These are phyloP conservation scores for Albatrellus ellisii DNA, from an alignment of 768 basidiomycete genomes.

Conservation along the genomic window DNA sequence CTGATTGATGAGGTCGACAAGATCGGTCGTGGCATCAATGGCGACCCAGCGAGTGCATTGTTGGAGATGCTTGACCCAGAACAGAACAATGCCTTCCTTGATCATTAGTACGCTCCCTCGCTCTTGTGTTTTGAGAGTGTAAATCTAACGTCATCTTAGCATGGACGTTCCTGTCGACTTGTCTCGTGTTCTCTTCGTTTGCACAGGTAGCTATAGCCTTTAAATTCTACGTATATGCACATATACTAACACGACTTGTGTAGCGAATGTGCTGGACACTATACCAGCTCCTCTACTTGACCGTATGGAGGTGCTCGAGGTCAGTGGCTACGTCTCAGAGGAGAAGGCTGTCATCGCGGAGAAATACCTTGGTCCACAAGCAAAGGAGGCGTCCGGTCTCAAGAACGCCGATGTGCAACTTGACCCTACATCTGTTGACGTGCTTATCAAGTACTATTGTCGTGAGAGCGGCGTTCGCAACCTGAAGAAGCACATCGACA, in stretches of 20 bases:
- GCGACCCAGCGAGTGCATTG: slow-evolving; percentile 84
- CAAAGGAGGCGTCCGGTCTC: slow-evolving; percentile 81
- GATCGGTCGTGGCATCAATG: slow-evolving; percentile 83
- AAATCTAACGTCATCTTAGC: slow-evolving; percentile 28
- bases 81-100: slow-evolving; percentile 88
- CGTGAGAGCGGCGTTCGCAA: slow-evolving; percentile 95
- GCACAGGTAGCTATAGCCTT: slow-evolving; percentile 43
- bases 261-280: slow-evolving; percentile 83
- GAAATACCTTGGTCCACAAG: slow-evolving; percentile 84
- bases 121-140: background rate
- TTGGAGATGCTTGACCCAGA: slow-evolving; percentile 93
- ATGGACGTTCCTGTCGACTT: slow-evolving; percentile 97
- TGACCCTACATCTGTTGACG: slow-evolving; percentile 65
- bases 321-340: slow-evolving; percentile 88
- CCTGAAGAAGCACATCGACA: slow-evolving; percentile 97
- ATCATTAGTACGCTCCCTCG: slow-evolving; percentile 66
- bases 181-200: slow-evolving; percentile 93
- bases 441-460: slow-evolving; percentile 93
- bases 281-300: slow-evolving; percentile 91
- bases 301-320: slow-evolving; percentile 94
- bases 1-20: slow-evolving; percentile 96
- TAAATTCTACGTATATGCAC: background rate
- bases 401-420: slow-evolving; percentile 74
- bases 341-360: slow-evolving; percentile 85
- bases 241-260: background rate